These are phyloP conservation scores for Eucalyptus fibrosa DNA, from an alignment of 345 rosid genomes.

Conservation along the genomic window DNA sequence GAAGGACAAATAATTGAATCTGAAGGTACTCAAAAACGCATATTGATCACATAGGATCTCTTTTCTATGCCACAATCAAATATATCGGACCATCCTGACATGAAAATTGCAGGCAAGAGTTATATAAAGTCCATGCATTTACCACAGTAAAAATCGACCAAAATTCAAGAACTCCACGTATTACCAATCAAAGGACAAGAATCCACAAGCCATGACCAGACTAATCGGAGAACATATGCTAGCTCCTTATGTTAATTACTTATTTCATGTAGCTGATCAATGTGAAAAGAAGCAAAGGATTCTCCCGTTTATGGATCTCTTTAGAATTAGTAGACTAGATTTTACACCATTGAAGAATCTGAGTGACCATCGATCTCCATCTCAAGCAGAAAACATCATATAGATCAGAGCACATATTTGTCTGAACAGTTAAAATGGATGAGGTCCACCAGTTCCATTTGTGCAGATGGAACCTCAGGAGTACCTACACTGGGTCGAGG, in stretches of 20 bases:
- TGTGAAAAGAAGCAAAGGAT: background rate
- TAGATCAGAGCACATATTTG: background rate
- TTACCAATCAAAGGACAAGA: background rate
- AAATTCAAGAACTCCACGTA: background rate
- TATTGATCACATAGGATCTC: background rate
- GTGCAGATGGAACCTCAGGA: background rate
- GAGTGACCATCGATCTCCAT: background rate
- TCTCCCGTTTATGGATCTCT: background rate
- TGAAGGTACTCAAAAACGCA: background rate
- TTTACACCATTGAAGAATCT: background rate
- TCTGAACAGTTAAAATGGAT: background rate
- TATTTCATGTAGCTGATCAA: background rate
- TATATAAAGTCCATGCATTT: background rate
- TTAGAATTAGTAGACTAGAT: background rate
- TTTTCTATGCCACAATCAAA: background rate
- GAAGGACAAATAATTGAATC: background rate
- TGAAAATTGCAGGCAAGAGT: background rate
- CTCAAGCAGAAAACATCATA: background rate
- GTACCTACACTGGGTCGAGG: background rate
- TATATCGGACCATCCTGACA: background rate
- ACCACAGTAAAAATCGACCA: background rate
- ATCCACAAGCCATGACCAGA: background rate
- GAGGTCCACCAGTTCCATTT: background rate
- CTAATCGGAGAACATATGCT: background rate
- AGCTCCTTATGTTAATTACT: background rate